phyloP scores from a whole-genome alignment of 257 asterid species.

The Nicotiana knightiana region DNA sequence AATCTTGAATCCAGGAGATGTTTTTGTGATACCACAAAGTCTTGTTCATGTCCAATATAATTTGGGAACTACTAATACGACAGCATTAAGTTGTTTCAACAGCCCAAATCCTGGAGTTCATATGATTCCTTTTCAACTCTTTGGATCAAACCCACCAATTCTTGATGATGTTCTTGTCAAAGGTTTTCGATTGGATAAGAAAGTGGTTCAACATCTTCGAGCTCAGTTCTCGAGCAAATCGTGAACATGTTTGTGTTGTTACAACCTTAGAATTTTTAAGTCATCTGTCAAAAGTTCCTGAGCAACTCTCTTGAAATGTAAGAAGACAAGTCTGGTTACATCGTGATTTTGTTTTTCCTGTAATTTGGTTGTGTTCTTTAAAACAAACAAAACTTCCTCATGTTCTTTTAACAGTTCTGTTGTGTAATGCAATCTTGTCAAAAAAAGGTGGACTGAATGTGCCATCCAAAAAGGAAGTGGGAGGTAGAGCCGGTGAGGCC shows the following conservation, averaged over 20 bases:
- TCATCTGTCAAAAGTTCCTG: not conserved
- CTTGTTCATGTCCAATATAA: slow-evolving; percentile 5
- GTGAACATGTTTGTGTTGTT: too few species aligned
- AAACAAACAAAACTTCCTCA: not conserved
- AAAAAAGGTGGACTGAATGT: not conserved
- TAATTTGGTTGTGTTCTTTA: not conserved
- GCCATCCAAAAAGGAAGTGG: not conserved
- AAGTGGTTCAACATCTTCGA: slow-evolving; percentile 6
- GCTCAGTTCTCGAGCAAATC: not conserved
- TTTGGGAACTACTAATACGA: slow-evolving; percentile 1
- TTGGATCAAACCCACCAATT: slow-evolving; percentile 12
- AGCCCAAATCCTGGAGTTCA: slow-evolving; percentile 13
- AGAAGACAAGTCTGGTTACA: not conserved
- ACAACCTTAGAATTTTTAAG: not conserved
- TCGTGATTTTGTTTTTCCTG: not conserved
- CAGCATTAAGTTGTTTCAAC: not conserved
- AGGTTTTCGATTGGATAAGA: slow-evolving; percentile 9
- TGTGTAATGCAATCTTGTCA: not conserved
- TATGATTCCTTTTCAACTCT: not conserved
- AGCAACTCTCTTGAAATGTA: not conserved
- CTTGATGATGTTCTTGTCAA: slow-evolving; percentile 7
- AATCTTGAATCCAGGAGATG: slow-evolving; percentile 9
- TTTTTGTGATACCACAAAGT: slow-evolving; percentile 3
- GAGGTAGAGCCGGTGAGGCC: not conserved
- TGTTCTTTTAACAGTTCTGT: not conserved